Base-by-base conservation (phyloP, 2,329 filamentous ascomycete species). In the Fusarium sp. region DNA sequence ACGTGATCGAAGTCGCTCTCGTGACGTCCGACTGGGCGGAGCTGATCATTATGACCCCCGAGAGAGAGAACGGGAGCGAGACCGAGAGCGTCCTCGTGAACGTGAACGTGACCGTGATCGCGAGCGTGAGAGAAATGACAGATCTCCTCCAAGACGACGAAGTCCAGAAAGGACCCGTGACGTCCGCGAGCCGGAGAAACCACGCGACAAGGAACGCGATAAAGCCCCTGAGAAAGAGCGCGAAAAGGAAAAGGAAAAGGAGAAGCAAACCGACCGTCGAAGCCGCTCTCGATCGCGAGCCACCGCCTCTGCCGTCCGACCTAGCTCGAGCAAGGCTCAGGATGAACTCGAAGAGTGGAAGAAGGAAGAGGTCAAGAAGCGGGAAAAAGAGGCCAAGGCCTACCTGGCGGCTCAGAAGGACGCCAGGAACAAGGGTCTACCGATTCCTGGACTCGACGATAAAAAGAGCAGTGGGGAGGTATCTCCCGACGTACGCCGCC, bases 381-480 rank as follows among this genome's bases (percentile, higher is more conserved):
- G 88, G 51, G 88, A 90, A 75, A 85, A 85, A 66, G 88, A 90
- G 76, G 89, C 89, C 39, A 90, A 89, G 75, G 87, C 87, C 6
- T 91, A 90, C 70, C 80, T 90, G 38, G 87, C 87, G 8, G 87
- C 87, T 4, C 87, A 89, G 70, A 86, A 87, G 65, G 87, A 90
- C 69, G 88, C 88, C 33, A 83, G 86, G 31, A 84, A 84, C 48
- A 90, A 90, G 74, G 87, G 87, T 10, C 76, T 88, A 40, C 86
- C 87, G 2, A 78, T 88, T 20, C 86, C 87, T 1, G 85, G 86
- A n/a, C 80, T 88, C n/a, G 85, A 88, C 54, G 86, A 88, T 68
- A 84, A 81, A 66, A 81, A 80, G 65, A 81, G 79, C 51, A 75
- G 78, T 7, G 82, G 81, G 18, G 84, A 85, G 79, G 84, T 54